Percentiles rank a stretch among this genome's conserved stretches.
phyloP scores from a whole-genome alignment of 768 basidiomycete species.

The Mycena crocata region DNA sequence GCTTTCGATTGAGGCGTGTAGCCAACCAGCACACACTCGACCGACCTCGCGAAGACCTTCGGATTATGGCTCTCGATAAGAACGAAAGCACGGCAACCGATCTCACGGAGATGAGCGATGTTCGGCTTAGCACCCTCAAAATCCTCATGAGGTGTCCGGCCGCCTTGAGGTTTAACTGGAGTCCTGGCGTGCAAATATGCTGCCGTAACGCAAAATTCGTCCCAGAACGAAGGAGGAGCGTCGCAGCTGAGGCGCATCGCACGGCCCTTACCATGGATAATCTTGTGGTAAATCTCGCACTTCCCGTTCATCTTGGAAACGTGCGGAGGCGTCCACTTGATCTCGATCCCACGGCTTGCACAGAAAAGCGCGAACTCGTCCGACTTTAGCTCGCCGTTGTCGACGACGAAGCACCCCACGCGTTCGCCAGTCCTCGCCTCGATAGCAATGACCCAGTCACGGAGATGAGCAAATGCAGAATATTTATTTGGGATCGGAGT shows the following conservation, averaged over 20 bases:
- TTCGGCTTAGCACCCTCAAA: too few relatives aligned
- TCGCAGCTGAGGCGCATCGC: slow-evolving; percentile 43
- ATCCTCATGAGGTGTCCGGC: too few relatives aligned
- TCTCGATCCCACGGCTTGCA: slow-evolving; percentile 19
- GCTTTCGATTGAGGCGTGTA: not conserved
- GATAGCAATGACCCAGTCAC: slow-evolving; percentile 41
- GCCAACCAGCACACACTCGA: not conserved
- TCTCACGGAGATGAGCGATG: too few relatives aligned
- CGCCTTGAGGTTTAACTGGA: too few relatives aligned
- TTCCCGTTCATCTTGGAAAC: slow-evolving; percentile 51
- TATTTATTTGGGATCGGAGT: slow-evolving; percentile 46
- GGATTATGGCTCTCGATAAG: slow-evolving; percentile 21
- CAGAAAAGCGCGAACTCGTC: slow-evolving; percentile 30
- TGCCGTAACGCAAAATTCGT: slow-evolving; percentile 47
- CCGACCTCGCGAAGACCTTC: slow-evolving; percentile 4
- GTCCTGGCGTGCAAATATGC: too few relatives aligned
- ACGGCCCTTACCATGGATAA: slow-evolving; percentile 42
- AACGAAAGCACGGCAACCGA: too few relatives aligned
- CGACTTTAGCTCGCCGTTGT: slow-evolving; percentile 40
- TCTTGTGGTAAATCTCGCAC: slow-evolving; percentile 50
- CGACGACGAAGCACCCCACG: slow-evolving; percentile 32
- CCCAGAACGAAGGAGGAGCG: slow-evolving; percentile 44
- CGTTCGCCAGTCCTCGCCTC: slow-evolving; percentile 36
- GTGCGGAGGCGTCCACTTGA: slow-evolving; percentile 43
- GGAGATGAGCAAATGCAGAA: slow-evolving; percentile 37